A percentile compares a stretch with the other conserved stretches of the same genome.
Evolutionary conservation across 208 protist genomes (phyloP).

Genomic region (Trypanosomatidae sp.): DNA sequence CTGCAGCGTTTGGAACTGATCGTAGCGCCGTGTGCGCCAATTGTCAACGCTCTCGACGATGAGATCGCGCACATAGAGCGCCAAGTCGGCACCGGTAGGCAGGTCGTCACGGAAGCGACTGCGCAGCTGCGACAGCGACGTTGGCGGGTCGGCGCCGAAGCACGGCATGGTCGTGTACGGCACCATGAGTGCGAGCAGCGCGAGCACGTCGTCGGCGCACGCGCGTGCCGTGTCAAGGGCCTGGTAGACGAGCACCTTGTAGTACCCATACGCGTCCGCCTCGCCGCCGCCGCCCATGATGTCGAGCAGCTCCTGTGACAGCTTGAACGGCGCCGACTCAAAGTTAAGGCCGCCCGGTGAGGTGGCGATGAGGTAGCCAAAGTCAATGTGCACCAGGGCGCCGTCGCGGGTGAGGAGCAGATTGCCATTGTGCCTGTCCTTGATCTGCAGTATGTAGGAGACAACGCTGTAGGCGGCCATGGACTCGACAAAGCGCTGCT

Average conservation of each 20-base stretch:
- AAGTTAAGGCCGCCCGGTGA: conserved; percentile 92
- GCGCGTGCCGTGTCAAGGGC: conserved; percentile 63
- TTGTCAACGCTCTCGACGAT: conserved; percentile 86
- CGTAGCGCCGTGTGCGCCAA: conserved; percentile 86
- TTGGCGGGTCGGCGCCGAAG: conserved; percentile 55
- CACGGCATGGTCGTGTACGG: conserved; percentile 80
- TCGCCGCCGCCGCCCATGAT: conserved; percentile 76
- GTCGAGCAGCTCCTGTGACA: conserved; percentile 87
- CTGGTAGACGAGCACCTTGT: conserved; percentile 78
- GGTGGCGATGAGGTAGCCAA: conserved; percentile 95
- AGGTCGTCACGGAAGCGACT: conserved; percentile 77
- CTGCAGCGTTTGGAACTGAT: conserved; percentile 87
- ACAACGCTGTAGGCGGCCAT: conserved; percentile 93
- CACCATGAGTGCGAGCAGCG: conserved; percentile 77
- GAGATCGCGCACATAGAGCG: conserved; percentile 69
- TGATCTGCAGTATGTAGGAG: conserved; percentile 91
- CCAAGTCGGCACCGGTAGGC: conserved; percentile 69
- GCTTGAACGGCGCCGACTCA: conserved; percentile 91
- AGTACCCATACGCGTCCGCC: conserved; percentile 79
- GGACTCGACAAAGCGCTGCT: conserved; percentile 90
- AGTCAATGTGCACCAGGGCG: conserved; percentile 95
- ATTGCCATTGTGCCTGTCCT: conserved; percentile 94
- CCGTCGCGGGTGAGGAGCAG: conserved; percentile 89
- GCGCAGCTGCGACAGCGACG: conserved; percentile 51
- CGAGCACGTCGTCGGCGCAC: conserved; percentile 63